Conservation (phyloP, 2,329 filamentous ascomycete genomes). For the Sporothrix brasiliensis region DNA sequence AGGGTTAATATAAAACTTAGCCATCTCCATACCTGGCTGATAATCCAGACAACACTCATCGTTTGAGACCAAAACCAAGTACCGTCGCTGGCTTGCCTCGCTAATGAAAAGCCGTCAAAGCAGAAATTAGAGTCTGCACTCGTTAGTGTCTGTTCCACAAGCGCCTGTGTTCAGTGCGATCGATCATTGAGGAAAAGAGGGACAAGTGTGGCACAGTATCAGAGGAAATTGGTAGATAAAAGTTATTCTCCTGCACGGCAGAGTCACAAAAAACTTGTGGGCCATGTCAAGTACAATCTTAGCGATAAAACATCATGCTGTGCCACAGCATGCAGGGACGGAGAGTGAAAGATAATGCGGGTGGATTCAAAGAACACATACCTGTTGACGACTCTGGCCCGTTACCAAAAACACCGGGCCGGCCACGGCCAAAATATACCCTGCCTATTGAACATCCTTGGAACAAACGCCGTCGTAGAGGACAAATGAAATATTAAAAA, state of each 20-base stretch:
- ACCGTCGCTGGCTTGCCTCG: constrained; percentile 1
- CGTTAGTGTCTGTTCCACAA: neutral
- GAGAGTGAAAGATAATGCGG: neutral
- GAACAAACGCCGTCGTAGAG: neutral
- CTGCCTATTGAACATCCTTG: neutral
- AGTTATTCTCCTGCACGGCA: constrained; percentile 35
- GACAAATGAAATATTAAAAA: neutral
- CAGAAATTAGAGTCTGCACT: neutral
- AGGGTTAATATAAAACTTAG: neutral
- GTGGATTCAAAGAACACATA: neutral
- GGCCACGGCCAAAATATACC: neutral
- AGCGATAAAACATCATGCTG: constrained; percentile 37
- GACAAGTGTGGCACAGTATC: constrained; percentile 19
- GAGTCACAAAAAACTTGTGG: constrained; percentile 25
- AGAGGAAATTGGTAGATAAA: constrained; percentile 31
- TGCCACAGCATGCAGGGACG: constrained; percentile 21
- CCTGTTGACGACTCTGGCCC: neutral
- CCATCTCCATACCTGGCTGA: neutral
- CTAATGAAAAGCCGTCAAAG: neutral
- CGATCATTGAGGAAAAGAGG: neutral
- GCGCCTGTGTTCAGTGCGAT: too few relatives aligned
- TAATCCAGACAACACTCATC: neutral
- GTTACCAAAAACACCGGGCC: constrained; percentile 20
- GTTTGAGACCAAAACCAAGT: neutral
- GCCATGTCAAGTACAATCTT: constrained; percentile 38